A percentile compares a stretch with the other conserved stretches of the same genome.
Evolutionary conservation across 2,329 filamentous ascomycete genomes (phyloP).

Genomic region (Verruconis gallopava): DNA sequence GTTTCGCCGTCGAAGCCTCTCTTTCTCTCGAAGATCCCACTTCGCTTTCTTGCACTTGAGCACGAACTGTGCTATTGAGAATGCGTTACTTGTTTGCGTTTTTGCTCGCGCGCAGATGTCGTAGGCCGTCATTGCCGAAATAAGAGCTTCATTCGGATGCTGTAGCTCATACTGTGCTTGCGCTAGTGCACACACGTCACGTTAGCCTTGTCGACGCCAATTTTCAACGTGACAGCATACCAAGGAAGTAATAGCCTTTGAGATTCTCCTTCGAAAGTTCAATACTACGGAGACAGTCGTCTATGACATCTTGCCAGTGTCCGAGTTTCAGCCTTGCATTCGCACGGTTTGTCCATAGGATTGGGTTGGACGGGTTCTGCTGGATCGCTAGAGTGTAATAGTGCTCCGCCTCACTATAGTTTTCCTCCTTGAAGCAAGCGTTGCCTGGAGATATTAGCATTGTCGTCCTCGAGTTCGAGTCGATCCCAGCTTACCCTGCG

Average conservation of each 20-base stretch:
- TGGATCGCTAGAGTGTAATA: conserved; percentile 70
- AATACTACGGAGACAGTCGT: conserved; percentile 66
- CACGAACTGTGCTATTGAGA: conserved; percentile 59
- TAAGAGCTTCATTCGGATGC: conserved; percentile 59
- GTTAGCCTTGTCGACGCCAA: neutral
- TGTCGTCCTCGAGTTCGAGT: too few relatives aligned
- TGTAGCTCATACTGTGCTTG: conserved; percentile 69
- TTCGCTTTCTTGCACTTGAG: conserved; percentile 71
- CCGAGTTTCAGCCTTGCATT: conserved; percentile 66
- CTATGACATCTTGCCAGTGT: conserved; percentile 60
- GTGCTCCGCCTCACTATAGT: conserved; percentile 53
- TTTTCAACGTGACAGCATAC: conserved; percentile 14
- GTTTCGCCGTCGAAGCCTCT: conserved; percentile 41
- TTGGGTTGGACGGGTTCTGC: conserved; percentile 61
- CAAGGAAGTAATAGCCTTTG: conserved; percentile 73
- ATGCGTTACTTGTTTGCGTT: conserved; percentile 52
- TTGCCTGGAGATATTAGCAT: conserved; percentile 42
- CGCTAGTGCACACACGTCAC: conserved; percentile 30
- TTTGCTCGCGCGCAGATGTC: conserved; percentile 45
- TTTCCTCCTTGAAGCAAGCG: conserved; percentile 48
- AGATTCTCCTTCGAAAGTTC: conserved; percentile 49
- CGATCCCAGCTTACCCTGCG: too few relatives aligned
- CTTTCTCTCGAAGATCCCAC: conserved; percentile 64
- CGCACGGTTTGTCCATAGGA: conserved; percentile 81
- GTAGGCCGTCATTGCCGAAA: conserved; percentile 60